A percentile compares a stretch with the other conserved stretches of the same genome.
Conservation (phyloP, 73 alveolate species). For the Stentor coeruleus region DNA sequence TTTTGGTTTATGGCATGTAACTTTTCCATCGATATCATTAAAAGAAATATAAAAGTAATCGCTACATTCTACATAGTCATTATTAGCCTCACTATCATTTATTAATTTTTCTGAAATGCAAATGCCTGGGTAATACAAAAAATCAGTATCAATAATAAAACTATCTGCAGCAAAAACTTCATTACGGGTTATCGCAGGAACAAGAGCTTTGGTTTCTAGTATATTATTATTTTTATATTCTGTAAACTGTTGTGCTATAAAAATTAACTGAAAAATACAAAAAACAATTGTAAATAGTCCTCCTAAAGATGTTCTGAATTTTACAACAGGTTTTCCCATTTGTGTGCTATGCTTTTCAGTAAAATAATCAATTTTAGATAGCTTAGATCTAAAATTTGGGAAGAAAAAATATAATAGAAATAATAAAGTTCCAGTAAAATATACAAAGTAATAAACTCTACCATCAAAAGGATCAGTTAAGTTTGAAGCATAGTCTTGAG, state of each 20-base stretch:
- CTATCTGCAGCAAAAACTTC: not conserved
- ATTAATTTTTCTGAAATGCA: no score
- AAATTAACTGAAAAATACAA: no score
- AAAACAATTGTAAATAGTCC: not conserved
- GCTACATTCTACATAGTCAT: no score
- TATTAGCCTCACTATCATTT: no score
- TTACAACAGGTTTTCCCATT: not conserved
- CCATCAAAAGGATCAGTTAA: not conserved
- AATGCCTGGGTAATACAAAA: no score
- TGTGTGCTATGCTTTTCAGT: not conserved
- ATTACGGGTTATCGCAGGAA: not conserved
- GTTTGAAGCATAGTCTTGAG: not conserved
- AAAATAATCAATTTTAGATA: not conserved
- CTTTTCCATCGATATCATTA: no score
- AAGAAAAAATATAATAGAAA: no score
- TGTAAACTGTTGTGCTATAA: no score
- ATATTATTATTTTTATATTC: not conserved
- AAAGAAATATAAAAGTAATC: no score
- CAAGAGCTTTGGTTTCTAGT: not conserved
- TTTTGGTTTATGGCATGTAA: no score
- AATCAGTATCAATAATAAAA: not conserved
- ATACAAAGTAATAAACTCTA: not conserved
- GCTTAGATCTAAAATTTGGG: not conserved
- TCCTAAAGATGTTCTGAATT: not conserved
- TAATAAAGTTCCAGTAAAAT: not conserved